Percentiles rank a stretch among this genome's conserved stretches.
These are phyloP conservation scores for Calonectria naviculata DNA, from an alignment of 2,329 filamentous ascomycete species.

Conservation along the genomic window DNA sequence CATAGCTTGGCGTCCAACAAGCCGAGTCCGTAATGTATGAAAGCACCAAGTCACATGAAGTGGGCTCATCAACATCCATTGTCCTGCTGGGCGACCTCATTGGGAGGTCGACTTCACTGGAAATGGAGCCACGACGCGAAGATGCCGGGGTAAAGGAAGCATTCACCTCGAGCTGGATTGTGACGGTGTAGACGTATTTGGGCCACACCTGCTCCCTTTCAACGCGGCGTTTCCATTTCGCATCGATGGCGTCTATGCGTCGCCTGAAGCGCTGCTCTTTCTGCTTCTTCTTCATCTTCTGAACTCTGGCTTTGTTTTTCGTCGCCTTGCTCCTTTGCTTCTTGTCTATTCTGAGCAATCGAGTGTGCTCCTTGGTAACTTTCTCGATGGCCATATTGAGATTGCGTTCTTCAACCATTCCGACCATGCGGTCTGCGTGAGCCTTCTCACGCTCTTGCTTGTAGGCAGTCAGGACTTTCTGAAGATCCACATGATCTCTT, in stretches of 20 bases:
- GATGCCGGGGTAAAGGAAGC: constrained; percentile 53
- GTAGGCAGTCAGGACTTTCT: constrained; percentile 53
- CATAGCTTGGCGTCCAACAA: constrained; percentile 71
- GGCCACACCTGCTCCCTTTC: constrained; percentile 63
- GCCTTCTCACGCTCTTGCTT: constrained; percentile 53
- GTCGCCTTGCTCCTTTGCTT: constrained; percentile 41
- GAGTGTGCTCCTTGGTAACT: constrained; percentile 45
- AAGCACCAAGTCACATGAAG: constrained; percentile 60
- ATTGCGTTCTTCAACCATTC: constrained; percentile 43
- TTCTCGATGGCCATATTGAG: constrained; percentile 46
- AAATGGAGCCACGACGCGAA: constrained; percentile 61
- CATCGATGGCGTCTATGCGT: constrained; percentile 51
- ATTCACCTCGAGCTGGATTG: constrained; percentile 61
- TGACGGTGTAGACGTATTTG: constrained; percentile 59
- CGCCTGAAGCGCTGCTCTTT: constrained; percentile 48
- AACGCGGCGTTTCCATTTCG: constrained; percentile 54
- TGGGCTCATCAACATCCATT: constrained; percentile 26
- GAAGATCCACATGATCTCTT: constrained; percentile 48
- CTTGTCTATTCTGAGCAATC: constrained; percentile 42
- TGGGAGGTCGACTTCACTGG: constrained; percentile 64
- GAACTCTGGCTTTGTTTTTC: constrained; percentile 46
- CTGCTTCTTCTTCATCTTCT: constrained; percentile 50
- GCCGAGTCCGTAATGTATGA: constrained; percentile 69
- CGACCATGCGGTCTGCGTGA: constrained; percentile 53
- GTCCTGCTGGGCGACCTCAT: constrained; percentile 50